Conservation (phyloP, 169 alveolate species). For the Eimeria nieschulzi region DNA sequence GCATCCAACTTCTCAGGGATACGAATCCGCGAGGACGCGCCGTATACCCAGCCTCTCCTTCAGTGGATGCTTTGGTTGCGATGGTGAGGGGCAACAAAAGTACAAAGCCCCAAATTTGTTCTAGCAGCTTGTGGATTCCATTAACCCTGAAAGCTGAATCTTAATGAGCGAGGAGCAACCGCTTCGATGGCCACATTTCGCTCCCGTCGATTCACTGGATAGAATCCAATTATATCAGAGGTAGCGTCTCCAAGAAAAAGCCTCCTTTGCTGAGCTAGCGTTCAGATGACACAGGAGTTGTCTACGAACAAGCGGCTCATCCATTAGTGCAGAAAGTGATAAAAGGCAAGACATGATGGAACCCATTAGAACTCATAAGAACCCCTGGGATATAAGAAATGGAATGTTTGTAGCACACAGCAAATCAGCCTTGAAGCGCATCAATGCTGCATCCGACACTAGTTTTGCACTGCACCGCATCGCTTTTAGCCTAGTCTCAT, state of each 20-base stretch:
- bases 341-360: slow-evolving; percentile 6
- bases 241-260: too few species aligned
- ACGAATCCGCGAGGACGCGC: slow-evolving; percentile 16
- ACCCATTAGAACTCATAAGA: not conserved
- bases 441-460: too few species aligned
- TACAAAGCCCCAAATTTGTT: too few species aligned
- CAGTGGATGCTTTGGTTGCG: slow-evolving; percentile 63
- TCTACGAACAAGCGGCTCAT: slow-evolving; percentile 55
- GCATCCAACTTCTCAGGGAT: not conserved
- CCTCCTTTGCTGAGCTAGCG: not conserved
- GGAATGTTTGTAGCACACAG: not conserved
- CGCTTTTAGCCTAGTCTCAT: too few species aligned
- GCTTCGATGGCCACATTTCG: not conserved
- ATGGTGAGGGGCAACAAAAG: slow-evolving; percentile 23
- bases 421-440: too few species aligned
- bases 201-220: too few species aligned
- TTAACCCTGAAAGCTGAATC: too few species aligned
- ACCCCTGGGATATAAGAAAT: not conserved
- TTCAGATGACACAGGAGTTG: slow-evolving; percentile 49
- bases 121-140: too few species aligned
- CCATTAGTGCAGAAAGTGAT: slow-evolving; percentile 55
- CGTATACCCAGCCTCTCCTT: slow-evolving; percentile 52
- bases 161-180: not conserved
- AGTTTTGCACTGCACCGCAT: too few species aligned
- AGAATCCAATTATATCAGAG: too few species aligned